Evolutionary conservation across 2,329 filamentous ascomycete genomes (phyloP), one percentile per base, ranked within the genome.

Genomic region (Aspergillus piperis): DNA sequence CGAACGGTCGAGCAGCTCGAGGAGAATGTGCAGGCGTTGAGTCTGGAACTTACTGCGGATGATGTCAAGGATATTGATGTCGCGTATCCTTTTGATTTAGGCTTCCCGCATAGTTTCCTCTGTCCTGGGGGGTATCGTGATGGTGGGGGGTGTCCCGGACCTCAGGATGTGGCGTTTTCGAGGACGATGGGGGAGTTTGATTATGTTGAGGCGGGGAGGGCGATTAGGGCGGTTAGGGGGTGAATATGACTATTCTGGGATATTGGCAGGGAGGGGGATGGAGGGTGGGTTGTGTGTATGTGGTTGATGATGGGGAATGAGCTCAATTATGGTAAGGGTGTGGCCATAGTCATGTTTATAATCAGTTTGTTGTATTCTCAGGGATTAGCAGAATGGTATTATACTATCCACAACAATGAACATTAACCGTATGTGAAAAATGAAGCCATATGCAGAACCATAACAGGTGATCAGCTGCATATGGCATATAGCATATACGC

Each of bases 41-140:
- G 71, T 2, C 69, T 88, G 27, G 65, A 71, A 25, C 73, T 88
- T 52, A 80, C 79, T 0, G 73, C 80, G 0, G 79, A 83, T 8
- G 83, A 88, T 56, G 75, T 88, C 6, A 71, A 77, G 38, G 77
- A 81, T 59, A 82, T 88, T 54, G 85, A 88, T 62, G 69, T 67
- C 2, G 80, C 80, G 4, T 72, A 74, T 25, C 68, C 76, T 1
- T 88, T 88, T 59, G 81, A 87, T 10, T 36, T 79, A 10, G 85
- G 86, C 0, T 88, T 86, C 72, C 85, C 85, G 0, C 54, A 61
- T 23, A 60, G 23, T n/a, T 61, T 62, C 39, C 32, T 60, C 19
- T 53, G 56, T 25, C 56, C 49, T 8, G 30, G 47, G 15, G 54
- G 54, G 19, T 25, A 57, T 50, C 32, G 32, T 11, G 32, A 36